A percentile compares a stretch with the other conserved stretches of the same genome.
Evolutionary conservation across 2,329 filamentous ascomycete species (phyloP).

Genomic region (Penicillium frequentans): DNA sequence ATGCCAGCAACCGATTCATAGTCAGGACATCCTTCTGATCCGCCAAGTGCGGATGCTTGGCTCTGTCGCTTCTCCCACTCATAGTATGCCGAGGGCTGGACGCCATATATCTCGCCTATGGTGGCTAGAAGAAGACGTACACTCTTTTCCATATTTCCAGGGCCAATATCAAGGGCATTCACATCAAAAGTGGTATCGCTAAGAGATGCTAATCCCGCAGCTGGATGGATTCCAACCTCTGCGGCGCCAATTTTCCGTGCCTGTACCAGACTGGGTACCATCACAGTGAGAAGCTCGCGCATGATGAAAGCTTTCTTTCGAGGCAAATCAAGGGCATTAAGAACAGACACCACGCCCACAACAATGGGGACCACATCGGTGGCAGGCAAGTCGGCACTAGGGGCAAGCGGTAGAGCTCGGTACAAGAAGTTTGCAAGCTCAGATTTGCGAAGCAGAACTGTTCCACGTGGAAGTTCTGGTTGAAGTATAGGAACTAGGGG

Average conservation of each 20-base stretch:
- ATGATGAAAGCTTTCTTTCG: conserved; percentile 91
- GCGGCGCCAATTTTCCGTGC: conserved; percentile 89
- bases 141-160: conserved; percentile 44
- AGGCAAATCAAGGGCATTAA: conserved; percentile 75
- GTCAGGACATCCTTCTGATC: conserved; percentile 18
- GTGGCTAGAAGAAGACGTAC: conserved; percentile 39
- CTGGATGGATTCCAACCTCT: conserved; percentile 94
- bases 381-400: conserved; percentile 62
- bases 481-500: conserved; percentile 38
- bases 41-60: conserved; percentile 19
- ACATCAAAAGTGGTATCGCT: conserved; percentile 53
- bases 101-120: conserved; percentile 42
- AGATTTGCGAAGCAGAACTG: conserved; percentile 54
- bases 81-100: conserved; percentile 37
- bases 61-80: conserved; percentile 33
- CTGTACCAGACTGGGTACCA: conserved; percentile 83
- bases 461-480: conserved; percentile 36
- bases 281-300: conserved; percentile 76
- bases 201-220: conserved; percentile 76
- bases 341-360: conserved; percentile 82
- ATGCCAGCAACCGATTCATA: conserved; percentile 41
- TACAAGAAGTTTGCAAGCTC: conserved; percentile 67
- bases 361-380: conserved; percentile 77
- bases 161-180: conserved; percentile 43
- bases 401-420: conserved; percentile 67